phyloP scores from a whole-genome alignment of 257 asterid species.

The Salvia rosmarinus region DNA sequence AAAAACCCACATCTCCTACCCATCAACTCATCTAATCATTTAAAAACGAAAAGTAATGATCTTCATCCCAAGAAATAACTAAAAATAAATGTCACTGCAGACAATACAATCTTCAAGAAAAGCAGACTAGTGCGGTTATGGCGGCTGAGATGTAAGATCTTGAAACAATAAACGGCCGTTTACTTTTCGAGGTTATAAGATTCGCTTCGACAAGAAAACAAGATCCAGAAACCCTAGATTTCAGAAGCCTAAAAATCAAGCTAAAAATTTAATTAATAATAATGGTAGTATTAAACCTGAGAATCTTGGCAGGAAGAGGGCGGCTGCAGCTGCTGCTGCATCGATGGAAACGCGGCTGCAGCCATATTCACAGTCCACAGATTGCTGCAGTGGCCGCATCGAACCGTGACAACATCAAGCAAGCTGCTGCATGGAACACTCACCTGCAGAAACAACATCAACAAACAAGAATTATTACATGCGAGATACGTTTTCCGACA shows the following conservation, averaged over 20 bases:
- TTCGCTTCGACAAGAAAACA: slow-evolving; percentile 38
- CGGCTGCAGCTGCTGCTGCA: slow-evolving; percentile 25
- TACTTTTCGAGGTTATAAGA: slow-evolving; percentile 19
- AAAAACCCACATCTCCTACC: not conserved
- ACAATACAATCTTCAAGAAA: slow-evolving; percentile 23
- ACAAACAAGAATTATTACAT: not conserved
- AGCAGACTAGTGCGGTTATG: slow-evolving; percentile 31
- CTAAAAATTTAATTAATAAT: not conserved
- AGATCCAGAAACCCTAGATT: slow-evolving; percentile 53
- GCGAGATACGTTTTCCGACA: not conserved
- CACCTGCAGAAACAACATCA: slow-evolving; percentile 49
- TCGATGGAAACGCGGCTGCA: slow-evolving; percentile 69
- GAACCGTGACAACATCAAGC: slow-evolving; percentile 81
- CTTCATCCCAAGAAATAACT: not conserved
- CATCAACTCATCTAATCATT: slow-evolving; percentile 33
- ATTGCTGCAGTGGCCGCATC: slow-evolving; percentile 91
- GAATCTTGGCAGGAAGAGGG: slow-evolving; percentile 46
- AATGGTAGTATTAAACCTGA: slow-evolving; percentile 43
- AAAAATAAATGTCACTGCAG: not conserved
- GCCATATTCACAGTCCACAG: slow-evolving; percentile 93
- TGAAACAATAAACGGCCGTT: slow-evolving; percentile 16
- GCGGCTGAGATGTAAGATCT: slow-evolving; percentile 51
- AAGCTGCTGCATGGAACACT: slow-evolving; percentile 90
- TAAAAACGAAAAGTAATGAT: not conserved
- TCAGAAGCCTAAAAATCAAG: slow-evolving; percentile 42